Conservation (phyloP, 352 stramenopile species). For the Globisporangium emineosum region DNA sequence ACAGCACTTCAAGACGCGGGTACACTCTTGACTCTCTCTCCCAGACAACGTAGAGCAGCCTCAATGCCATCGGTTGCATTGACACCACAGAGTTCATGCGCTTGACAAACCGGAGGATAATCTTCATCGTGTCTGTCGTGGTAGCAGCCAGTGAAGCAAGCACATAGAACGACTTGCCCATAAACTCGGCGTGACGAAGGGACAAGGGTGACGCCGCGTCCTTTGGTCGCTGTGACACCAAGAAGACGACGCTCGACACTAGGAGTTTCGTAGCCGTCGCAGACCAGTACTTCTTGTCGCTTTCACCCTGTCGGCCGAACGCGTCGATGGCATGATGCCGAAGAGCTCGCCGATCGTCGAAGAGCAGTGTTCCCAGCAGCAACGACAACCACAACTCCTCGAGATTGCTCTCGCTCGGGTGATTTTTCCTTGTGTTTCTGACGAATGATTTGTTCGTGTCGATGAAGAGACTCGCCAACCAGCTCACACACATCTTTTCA, state of each 20-base stretch:
- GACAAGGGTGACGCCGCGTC: background rate
- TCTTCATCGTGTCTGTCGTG: conserved; percentile 74
- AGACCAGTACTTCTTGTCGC: conserved; percentile 27
- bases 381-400: conserved; percentile 33
- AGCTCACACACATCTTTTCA: conserved; percentile 20
- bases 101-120: conserved; percentile 67
- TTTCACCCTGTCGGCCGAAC: conserved; percentile 35
- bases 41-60: conserved; percentile 62
- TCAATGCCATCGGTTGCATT: conserved; percentile 46
- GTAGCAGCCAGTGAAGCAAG: conserved; percentile 41
- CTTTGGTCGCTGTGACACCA: conserved; percentile 38
- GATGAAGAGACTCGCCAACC: conserved; percentile 41
- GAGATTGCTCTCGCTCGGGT: background rate
- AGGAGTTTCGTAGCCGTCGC: conserved; percentile 36
- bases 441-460: background rate
- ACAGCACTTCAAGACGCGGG: conserved; percentile 47
- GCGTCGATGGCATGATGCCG: conserved; percentile 23
- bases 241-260: conserved; percentile 59
- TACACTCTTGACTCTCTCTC: conserved; percentile 65
- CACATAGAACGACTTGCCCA: conserved; percentile 44
- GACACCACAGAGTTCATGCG: conserved; percentile 34
- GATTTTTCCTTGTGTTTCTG: background rate
- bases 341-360: conserved; percentile 28
- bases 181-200: conserved; percentile 25
- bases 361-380: conserved; percentile 37